Conservation (phyloP, 2,329 filamentous ascomycete species). For the Aureobasidium zeae region DNA sequence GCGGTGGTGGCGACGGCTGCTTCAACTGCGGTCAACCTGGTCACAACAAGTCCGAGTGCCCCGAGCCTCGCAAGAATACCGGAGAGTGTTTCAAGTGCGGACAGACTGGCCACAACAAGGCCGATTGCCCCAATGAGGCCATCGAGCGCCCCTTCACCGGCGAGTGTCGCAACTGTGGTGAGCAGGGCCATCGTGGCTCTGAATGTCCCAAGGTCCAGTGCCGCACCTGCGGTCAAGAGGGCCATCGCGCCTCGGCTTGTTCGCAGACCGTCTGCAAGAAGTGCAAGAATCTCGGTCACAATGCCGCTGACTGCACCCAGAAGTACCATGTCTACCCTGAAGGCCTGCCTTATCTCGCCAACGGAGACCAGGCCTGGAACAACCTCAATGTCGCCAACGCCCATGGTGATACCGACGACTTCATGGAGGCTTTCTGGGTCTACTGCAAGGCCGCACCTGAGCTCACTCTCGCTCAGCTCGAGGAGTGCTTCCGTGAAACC, state of each 20-base stretch:
- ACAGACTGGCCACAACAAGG: conserved; percentile 51
- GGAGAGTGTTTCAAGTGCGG: conserved; percentile 54
- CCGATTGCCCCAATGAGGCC: conserved; percentile 50
- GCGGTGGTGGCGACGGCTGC: conserved; percentile 25
- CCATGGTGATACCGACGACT: conserved; percentile 52
- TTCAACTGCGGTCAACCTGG: conserved; percentile 34
- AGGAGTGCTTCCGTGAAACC: conserved; percentile 49
- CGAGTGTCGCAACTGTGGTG: conserved; percentile 49
- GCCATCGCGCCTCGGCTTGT: conserved; percentile 54
- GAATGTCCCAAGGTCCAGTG: conserved; percentile 61
- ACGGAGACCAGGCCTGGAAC: conserved; percentile 49
- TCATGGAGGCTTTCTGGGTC: conserved; percentile 33
- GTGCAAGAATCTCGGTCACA: conserved; percentile 52
- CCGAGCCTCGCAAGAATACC: conserved; percentile 40
- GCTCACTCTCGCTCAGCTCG: conserved; percentile 51
- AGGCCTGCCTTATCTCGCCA: conserved; percentile 29
- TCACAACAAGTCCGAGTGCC: conserved; percentile 30
- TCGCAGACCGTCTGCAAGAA: conserved; percentile 54
- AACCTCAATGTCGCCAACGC: conserved; percentile 44
- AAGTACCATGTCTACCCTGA: conserved; percentile 50
- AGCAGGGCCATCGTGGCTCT: conserved; percentile 47
- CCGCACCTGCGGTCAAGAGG: conserved; percentile 43
- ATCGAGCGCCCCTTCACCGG: conserved; percentile 46
- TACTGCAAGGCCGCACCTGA: conserved; percentile 54
- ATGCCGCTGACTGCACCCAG: conserved; percentile 47